Evolutionary conservation across 129 eudicot species (phyloP), one percentile per base, ranked within the genome.

Genomic region (Flaveria ramosissima): DNA sequence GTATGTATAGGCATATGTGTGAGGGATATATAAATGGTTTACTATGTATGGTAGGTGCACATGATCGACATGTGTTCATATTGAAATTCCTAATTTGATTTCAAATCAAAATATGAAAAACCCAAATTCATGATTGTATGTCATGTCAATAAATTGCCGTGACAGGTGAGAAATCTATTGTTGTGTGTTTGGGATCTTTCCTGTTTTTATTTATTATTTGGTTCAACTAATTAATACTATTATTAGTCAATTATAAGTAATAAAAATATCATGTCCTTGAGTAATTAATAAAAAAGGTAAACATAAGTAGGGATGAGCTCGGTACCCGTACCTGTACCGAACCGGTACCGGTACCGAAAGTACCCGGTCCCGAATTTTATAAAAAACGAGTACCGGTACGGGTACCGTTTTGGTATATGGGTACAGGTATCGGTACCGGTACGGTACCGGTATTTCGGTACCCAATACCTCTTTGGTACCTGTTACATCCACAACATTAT

Each of bases 141-240:
- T 60, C 66, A 23, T 60, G 64, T 20, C 59, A 46, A 78, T 70
- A 59, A 70, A 21, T 61, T 60, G 70, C 43, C 65, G 51, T 76
- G 53, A 62, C 65, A 65, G 39, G 64, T 76, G 80, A 78, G 21
- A 78, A 43, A 47, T 70, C 82, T 70, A 60, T 59, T 47, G 71
- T 78, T 71, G 73, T 71, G 77, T 71, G 82, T 70, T 71, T 60
- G 42, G n/a, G 51, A 78, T 78, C 65, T 78, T 78, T 70, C 55
- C 45, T 14, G 7, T 47, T 78, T 9, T 70, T 48, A 45, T 70
- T 59, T 23, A 57, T 27, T 59, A 46, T 27, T 46, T 41, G 30
- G 19, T 61, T 45, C 77, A n/a, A n/a, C n/a, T n/a, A 46, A 57
- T 14, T 71, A 71, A 78, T 71, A 50, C 19, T 13, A 59, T 30